Conservation (phyloP, 768 basidiomycete species). For the Trametopsis cervina region DNA sequence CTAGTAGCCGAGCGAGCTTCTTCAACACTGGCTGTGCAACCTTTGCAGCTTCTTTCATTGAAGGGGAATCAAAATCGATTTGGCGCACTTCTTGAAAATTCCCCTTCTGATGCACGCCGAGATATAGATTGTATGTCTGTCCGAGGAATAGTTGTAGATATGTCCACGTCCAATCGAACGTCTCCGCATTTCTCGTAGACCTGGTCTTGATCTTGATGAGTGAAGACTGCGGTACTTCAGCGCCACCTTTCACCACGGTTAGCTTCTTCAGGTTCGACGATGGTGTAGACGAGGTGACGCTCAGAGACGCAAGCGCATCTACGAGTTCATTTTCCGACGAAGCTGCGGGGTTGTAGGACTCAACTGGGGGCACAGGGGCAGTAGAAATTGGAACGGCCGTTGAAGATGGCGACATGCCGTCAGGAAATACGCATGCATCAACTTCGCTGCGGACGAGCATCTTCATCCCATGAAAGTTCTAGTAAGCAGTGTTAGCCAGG, state of each 20-base stretch:
- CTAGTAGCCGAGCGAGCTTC: constrained; percentile 23
- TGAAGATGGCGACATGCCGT: neutral
- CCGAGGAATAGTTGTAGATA: constrained; percentile 68
- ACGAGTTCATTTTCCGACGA: constrained; percentile 15
- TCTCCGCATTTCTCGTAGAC: neutral
- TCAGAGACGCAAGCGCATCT: constrained; percentile 14
- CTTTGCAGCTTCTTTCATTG: constrained; percentile 17
- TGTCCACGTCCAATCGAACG: constrained; percentile 47
- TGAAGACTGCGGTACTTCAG: constrained; percentile 4
- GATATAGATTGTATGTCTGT: constrained; percentile 53
- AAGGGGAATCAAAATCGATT: constrained; percentile 21
- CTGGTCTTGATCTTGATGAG: constrained; percentile 13
- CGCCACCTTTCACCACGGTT: constrained; percentile 3
- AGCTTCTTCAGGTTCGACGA: neutral
- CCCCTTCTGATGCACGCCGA: constrained; percentile 53
- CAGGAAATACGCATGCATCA: constrained; percentile 18
- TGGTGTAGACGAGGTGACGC: constrained; percentile 1
- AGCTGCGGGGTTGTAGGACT: neutral
- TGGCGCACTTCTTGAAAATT: constrained; percentile 45
- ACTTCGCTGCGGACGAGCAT: constrained; percentile 23
- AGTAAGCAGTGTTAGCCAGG: no score
- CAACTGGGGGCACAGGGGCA: neutral
- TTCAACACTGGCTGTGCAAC: constrained; percentile 25
- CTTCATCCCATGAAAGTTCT: constrained; percentile 19
- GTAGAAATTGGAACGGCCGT: neutral